phyloP scores from a whole-genome alignment of 768 basidiomycete genomes.

The Hortiboletus campestris region DNA sequence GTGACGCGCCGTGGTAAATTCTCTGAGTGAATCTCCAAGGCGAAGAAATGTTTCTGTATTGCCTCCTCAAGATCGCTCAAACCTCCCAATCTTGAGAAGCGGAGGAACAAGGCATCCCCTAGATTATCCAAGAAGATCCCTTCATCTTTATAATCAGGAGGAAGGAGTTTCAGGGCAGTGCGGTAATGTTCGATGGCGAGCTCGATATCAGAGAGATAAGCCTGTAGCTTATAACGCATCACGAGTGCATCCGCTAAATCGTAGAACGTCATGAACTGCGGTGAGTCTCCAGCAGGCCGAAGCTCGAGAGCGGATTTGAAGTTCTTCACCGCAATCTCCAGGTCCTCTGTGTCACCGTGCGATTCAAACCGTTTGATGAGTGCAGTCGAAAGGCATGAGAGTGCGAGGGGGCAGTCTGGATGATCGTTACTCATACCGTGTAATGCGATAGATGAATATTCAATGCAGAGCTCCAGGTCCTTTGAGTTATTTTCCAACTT shows the following conservation, averaged over 20 bases:
- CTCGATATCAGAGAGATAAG: slow-evolving; percentile 27
- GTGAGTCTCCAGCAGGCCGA: slow-evolving; percentile 10
- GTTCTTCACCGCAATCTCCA: slow-evolving; percentile 9
- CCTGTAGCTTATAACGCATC: slow-evolving; percentile 25
- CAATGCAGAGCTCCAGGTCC: slow-evolving; percentile 25
- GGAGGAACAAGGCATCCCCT: slow-evolving; percentile 27
- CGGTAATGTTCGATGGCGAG: slow-evolving; percentile 26
- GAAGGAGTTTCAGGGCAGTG: slow-evolving; percentile 17
- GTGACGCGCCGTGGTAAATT: no score
- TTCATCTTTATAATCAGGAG: slow-evolving; percentile 14
- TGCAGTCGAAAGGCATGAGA: slow-evolving; percentile 23
- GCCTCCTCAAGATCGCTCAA: slow-evolving; percentile 18
- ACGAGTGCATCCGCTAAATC: slow-evolving; percentile 30
- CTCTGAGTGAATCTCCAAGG: no score
- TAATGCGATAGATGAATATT: slow-evolving; percentile 20
- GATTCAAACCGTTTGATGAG: slow-evolving; percentile 24
- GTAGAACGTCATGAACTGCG: slow-evolving; percentile 13
- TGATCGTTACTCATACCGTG: slow-evolving; percentile 14
- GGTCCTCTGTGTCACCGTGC: background rate
- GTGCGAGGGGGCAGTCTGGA: slow-evolving; percentile 14
- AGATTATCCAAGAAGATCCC: slow-evolving; percentile 18
- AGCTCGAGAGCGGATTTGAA: slow-evolving; percentile 21
- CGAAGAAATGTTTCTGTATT: no score
- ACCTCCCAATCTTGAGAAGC: slow-evolving; percentile 14
- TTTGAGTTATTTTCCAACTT: slow-evolving; percentile 17